Conservation (phyloP, 495 filamentous ascomycete species). For the Xylaria longipes region DNA sequence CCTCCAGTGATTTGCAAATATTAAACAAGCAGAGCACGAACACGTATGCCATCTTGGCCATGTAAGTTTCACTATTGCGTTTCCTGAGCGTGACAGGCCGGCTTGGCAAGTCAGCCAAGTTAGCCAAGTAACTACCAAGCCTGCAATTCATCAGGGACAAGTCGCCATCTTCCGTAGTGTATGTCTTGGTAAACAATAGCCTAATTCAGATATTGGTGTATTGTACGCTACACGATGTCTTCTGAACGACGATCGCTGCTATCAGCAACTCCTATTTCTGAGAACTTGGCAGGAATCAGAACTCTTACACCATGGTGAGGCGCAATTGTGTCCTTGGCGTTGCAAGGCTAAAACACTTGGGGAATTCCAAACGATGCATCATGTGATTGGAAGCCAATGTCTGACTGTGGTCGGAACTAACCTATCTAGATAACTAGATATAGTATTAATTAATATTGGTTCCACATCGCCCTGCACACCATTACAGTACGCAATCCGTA, state of each 20-base stretch:
- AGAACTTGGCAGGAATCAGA: not conserved
- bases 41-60: slow-evolving; percentile 2
- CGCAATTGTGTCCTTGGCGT: not conserved
- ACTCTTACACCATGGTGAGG: not conserved
- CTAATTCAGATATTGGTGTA: not conserved
- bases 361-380: not conserved
- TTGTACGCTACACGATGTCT: not conserved
- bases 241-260: not conserved
- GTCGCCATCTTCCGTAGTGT: not conserved
- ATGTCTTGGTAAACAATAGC: not conserved
- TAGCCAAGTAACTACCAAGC: slow-evolving; percentile 18
- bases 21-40: not conserved
- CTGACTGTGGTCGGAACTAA: not conserved
- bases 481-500: no score
- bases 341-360: slow-evolving; percentile 6
- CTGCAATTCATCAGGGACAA: slow-evolving; percentile 14
- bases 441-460: not conserved
- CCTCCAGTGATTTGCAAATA: not conserved
- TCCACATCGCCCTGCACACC: slow-evolving; percentile 3
- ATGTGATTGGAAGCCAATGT: slow-evolving; percentile 22
- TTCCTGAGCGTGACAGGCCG: not conserved
- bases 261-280: not conserved
- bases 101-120: slow-evolving; percentile 21
- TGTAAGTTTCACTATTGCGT: not conserved
- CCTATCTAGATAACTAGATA: slow-evolving; percentile 6